Evolutionary conservation across 768 basidiomycete species (phyloP).

Genomic region (Rhizopogon roseolus): DNA sequence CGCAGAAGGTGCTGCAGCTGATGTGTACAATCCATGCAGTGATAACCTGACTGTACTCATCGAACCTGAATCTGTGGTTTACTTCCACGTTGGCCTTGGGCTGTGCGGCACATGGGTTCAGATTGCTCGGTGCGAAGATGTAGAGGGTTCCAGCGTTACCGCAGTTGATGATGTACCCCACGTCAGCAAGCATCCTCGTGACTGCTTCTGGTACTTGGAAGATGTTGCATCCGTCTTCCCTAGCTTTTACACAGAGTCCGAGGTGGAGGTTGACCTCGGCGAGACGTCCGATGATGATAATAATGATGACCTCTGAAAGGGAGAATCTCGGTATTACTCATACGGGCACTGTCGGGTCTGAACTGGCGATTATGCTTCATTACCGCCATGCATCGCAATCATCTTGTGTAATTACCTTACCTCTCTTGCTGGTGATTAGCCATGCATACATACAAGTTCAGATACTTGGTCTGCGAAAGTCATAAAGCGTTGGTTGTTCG

Average conservation of each 20-base stretch:
- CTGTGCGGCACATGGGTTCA: conserved; percentile 33
- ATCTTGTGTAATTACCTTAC: neutral
- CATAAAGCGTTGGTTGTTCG: no score
- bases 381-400: neutral
- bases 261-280: neutral
- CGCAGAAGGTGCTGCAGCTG: conserved; percentile 1
- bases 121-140: conserved; percentile 15
- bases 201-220: conserved; percentile 55
- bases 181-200: conserved; percentile 4
- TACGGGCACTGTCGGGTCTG: no score
- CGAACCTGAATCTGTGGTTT: conserved; percentile 7
- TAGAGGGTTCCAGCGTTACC: neutral
- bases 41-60: conserved; percentile 27
- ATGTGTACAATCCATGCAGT: conserved; percentile 34
- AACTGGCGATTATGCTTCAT: neutral
- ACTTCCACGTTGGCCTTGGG: conserved; percentile 25
- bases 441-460: neutral
- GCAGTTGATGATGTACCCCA: neutral
- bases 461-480: no score
- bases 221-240: conserved; percentile 43
- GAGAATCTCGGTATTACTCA: neutral
- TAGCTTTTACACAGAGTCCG: conserved; percentile 38
- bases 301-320: neutral
- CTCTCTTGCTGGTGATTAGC: neutral
- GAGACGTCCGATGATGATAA: neutral